Percentiles rank a stretch among this genome's conserved stretches.
Conservation (phyloP, 164 flowering plant species). For the Nymphaea colorata region DNA sequence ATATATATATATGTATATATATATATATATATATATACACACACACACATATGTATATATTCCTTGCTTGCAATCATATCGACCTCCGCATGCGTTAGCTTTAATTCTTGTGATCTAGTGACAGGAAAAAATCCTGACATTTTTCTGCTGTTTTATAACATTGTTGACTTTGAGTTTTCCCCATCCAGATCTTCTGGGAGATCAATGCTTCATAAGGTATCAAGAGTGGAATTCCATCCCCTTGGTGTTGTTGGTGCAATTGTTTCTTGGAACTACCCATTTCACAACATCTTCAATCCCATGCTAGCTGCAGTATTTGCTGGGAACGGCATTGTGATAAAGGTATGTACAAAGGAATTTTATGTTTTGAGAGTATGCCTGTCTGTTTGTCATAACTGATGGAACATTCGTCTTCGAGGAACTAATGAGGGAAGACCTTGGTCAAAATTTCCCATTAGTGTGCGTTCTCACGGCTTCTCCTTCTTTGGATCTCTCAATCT, state of each 20-base stretch:
- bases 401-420: background rate
- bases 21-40: no score
- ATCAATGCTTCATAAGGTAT: conserved; percentile 83
- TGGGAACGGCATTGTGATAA: conserved; percentile 83
- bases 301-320: conserved; percentile 96
- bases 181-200: conserved; percentile 69
- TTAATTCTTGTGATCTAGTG: no score
- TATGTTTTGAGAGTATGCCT: background rate
- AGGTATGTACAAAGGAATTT: conserved; percentile 31
- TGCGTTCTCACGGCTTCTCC: no score
- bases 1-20: no score
- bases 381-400: background rate
- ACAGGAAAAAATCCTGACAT: no score
- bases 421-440: background rate
- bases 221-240: conserved; percentile 89
- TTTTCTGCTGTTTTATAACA: no score
- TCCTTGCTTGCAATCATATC: no score
- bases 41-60: no score
- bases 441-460: no score
- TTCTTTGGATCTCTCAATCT: no score
- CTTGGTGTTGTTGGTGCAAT: conserved; percentile 96
- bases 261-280: conserved; percentile 98
- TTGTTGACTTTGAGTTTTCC: no score
- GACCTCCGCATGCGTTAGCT: no score
- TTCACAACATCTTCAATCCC: conserved; percentile 90